Base-by-base conservation (phyloP, 495 filamentous ascomycete genomes). In the Clavariopsis aquatica region DNA sequence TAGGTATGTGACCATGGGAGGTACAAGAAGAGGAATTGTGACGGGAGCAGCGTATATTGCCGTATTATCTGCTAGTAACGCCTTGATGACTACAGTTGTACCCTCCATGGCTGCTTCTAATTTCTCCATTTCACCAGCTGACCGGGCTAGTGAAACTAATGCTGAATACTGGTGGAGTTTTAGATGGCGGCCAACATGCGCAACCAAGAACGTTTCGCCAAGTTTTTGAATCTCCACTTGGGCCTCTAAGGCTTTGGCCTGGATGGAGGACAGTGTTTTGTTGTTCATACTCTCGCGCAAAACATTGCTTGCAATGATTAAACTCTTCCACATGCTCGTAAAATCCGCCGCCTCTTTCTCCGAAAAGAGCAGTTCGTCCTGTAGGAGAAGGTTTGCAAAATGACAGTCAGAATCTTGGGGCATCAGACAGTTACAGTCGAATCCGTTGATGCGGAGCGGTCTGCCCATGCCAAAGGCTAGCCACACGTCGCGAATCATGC, bases 401-500 rank as follows among this genome's bases (percentile, higher is more conserved):
- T 36, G n/a, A 41, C 8, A 9, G 57, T 38, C 45, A n/a, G 45
- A 23, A 49, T 60, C 22, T 49, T 1, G 7, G 1, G 41, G 57
- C 45, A 10, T 26, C 22, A 4, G 41, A 36, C 22, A 60, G 28
- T 71, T 49, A 31, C 69, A 68, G 22, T 65, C 69, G 17, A 38
- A 49, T 9, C 38, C 26, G 38, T 65, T 60, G 29, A 69, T 69
- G 13, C 69, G 53, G 38, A 71, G 69, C 24, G 69, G 69, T 22
- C 69, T 52, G 23, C 69, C 65, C 65, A 71, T 65, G 20, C 65
- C 65, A 41, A 71, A 63, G 23, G 54, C 55, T 13, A 68, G 58
- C 69, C 69, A 71, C 5, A 46, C 29, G 51, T 71, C 69, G 15
- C 69, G 69, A 17, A 65, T 60, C 36, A 60, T 64, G 31, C 69